phyloP scores from a whole-genome alignment of 495 filamentous ascomycete genomes.

The Neurospora sp. region DNA sequence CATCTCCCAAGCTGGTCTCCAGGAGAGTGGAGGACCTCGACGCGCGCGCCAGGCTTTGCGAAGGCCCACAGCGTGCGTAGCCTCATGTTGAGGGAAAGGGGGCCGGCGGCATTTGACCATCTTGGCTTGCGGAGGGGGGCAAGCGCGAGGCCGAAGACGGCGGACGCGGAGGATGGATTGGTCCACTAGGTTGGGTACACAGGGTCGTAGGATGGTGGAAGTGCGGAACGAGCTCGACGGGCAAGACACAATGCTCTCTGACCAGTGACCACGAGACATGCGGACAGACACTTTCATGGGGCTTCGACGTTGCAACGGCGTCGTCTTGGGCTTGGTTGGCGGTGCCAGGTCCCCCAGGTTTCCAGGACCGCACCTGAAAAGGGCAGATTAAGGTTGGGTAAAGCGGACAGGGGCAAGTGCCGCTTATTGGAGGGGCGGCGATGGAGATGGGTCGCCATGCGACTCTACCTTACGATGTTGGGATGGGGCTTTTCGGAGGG shows the following conservation, averaged over 20 bases:
- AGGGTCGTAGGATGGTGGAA: neutral
- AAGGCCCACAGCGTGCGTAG: constrained; percentile 7
- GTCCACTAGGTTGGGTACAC: constrained; percentile 4
- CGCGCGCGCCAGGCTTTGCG: neutral
- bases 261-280: constrained; percentile 6
- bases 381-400: constrained; percentile 17
- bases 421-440: constrained; percentile 18
- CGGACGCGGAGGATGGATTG: neutral
- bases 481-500: neutral
- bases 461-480: constrained; percentile 3
- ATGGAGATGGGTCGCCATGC: neutral
- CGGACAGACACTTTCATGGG: constrained; percentile 17
- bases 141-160: neutral
- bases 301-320: constrained; percentile 3
- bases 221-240: constrained; percentile 1
- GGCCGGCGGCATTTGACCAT: neutral
- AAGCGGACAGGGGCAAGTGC: constrained; percentile 17
- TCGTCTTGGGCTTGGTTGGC: constrained; percentile 4
- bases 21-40: neutral
- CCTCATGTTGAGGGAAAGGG: constrained; percentile 4
- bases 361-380: constrained; percentile 2
- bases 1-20: neutral
- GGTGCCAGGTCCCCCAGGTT: neutral
- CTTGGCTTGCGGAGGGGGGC: constrained; percentile 1
- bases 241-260: constrained; percentile 14